Base-by-base conservation (phyloP, 148 eudicot species). In the Nepenthes gracilis region DNA sequence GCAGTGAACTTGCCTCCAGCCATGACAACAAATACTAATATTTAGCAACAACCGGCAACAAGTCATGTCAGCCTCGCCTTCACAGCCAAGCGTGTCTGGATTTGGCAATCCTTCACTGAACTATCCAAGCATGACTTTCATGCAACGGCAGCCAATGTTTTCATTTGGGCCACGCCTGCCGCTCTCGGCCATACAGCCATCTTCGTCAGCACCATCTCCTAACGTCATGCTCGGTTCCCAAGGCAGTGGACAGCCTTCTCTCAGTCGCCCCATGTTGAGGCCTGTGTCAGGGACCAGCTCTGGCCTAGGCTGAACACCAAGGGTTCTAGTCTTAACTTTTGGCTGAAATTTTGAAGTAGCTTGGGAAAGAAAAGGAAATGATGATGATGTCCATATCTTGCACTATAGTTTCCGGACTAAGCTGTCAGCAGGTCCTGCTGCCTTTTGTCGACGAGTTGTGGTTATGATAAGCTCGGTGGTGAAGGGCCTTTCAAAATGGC, bases 151-250 rank as follows among this genome's bases (percentile, higher is more conserved):
- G 65, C 77, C 72, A 35, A 78, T 83, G 88, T 88, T 78, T 69
- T 85, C 90, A 14, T 84, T 88, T 57, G 88, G 96, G 32, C 85
- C 88, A 0, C 83, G 94, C 54, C 72, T 84, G 55, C 96, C 94
- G 11, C 87, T 83, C 36, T 83, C 96, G 12, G 85, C 90, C 58
- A 78, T 88, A 61, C 84, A 85, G 64, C 88, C 90, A 35, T 75
- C 94, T 12, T 68, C 96, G 1, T 78, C 96, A 5, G 70, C 72
- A 55, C 58, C 75, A 15, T 55, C 88, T 55, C 75, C 84, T 54
- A 78, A 65, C 68, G 65, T 62, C 36, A 70, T 80, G 86, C 85
- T 78, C 57, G 74, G 71, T 58, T 62, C 81, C 43, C 70, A 83
- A 53, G 76, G 81, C 47, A 74, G 80, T 63, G 67, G 81, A 33